Percentiles rank a stretch among this genome's conserved stretches.
Conservation (phyloP, 192 early-diverging fungal species). For the Entomortierella beljakovae region DNA sequence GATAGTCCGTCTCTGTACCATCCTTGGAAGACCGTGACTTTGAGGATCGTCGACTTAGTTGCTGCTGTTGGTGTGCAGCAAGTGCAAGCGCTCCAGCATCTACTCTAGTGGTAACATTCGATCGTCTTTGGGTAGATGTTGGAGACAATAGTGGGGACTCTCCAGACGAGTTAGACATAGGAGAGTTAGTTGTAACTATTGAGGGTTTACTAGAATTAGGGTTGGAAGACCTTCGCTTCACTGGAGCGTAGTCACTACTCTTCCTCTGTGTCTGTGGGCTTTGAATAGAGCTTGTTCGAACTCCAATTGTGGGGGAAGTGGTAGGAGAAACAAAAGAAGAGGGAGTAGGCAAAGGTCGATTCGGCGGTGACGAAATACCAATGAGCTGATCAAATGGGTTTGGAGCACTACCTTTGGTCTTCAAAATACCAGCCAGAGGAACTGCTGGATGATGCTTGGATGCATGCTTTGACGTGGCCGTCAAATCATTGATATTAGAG, state of each 20-base stretch:
- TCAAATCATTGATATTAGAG: neutral
- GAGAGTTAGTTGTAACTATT: neutral
- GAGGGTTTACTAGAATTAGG: neutral
- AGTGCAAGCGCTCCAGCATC: conserved; percentile 45
- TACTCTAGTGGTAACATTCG: conserved; percentile 38
- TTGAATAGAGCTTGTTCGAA: conserved; percentile 36
- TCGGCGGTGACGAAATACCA: neutral
- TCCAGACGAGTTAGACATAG: neutral
- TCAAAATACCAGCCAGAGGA: conserved; percentile 36
- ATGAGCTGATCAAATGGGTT: conserved; percentile 21
- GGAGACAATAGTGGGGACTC: conserved; percentile 13
- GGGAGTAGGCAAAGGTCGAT: neutral
- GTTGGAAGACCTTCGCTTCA: conserved; percentile 18
- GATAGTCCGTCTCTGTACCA: conserved; percentile 31
- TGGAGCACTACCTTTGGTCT: conserved; percentile 33
- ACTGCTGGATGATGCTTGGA: neutral
- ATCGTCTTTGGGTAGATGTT: conserved; percentile 31
- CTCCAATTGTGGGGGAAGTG: conserved; percentile 16
- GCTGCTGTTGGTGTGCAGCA: conserved; percentile 18
- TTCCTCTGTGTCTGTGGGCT: conserved; percentile 8
- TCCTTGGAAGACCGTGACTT: conserved; percentile 25
- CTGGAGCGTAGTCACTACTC: conserved; percentile 3
- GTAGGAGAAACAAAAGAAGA: too few species aligned
- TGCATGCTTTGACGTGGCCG: neutral
- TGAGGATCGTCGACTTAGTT: conserved; percentile 9